Evolutionary conservation across 2,329 filamentous ascomycete species (phyloP).

Genomic region (Mollisiaceae sp.): DNA sequence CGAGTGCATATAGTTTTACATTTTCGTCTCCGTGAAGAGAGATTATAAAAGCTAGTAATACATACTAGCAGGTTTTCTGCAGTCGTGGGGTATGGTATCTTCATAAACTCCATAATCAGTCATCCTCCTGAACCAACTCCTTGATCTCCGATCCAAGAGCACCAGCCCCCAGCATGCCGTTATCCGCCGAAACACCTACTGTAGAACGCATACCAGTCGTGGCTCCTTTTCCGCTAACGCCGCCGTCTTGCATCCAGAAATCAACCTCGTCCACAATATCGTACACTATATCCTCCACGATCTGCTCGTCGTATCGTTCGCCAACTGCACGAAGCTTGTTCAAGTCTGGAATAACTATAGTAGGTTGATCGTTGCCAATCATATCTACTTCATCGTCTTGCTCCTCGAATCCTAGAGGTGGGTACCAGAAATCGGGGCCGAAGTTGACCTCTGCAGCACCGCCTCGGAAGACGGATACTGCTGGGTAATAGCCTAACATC

Average conservation of each 20-base stretch:
- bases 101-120: slow-evolving; percentile 32
- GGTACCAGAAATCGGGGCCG: slow-evolving; percentile 90
- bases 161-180: slow-evolving; percentile 42
- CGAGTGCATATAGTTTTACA: background rate
- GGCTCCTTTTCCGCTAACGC: slow-evolving; percentile 36
- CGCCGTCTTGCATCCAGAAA: slow-evolving; percentile 72
- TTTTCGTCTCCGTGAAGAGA: slow-evolving; percentile 6
- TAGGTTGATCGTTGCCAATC: slow-evolving; percentile 46
- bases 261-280: slow-evolving; percentile 95
- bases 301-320: slow-evolving; percentile 88
- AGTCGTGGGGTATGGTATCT: slow-evolving; percentile 11
- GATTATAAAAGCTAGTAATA: background rate
- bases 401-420: slow-evolving; percentile 65
- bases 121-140: slow-evolving; percentile 68
- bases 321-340: slow-evolving; percentile 62
- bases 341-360: slow-evolving; percentile 33
- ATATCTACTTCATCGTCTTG: slow-evolving; percentile 55
- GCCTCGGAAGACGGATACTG: slow-evolving; percentile 88
- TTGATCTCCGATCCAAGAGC: slow-evolving; percentile 62
- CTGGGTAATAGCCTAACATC: slow-evolving; percentile 93
- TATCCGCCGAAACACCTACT: slow-evolving; percentile 27
- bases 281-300: slow-evolving; percentile 91
- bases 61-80: slow-evolving; percentile 7
- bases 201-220: slow-evolving; percentile 28
- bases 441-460: slow-evolving; percentile 94